Base-by-base conservation (phyloP, 345 rosid species). In the Lepidium sativum region DNA sequence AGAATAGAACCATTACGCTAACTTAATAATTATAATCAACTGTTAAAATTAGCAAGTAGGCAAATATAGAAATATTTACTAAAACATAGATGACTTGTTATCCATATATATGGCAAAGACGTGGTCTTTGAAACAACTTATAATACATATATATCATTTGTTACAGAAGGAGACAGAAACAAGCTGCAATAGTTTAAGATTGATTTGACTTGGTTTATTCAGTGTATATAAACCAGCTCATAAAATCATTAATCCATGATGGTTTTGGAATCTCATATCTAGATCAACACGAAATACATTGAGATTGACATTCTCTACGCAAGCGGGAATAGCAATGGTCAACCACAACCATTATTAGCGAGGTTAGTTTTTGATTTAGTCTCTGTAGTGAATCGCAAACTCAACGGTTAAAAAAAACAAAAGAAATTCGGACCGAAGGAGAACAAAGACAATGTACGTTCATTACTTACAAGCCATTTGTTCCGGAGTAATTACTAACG, bases 311-410 rank as follows among this genome's bases (percentile, higher is more conserved):
- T 25, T 25, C 29, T 25, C 29, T 4, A 6, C 6, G 29, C 33
- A 29, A 13, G 34, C 5, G 55, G 9, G 3, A 5, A 18, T 15
- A 2, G 4, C 23, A 18, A 16, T 14, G 50, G 49, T 1, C 45
- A 56, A 6, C 41, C 59, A 40, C 77, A 76, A 41, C 21, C 70
- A 2, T 17, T 77, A 3, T 72, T 9, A 2, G 75, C 76, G 0
- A 49, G 49, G 41, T 1, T 78, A 6, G 70, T 78, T 8, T 33
- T 78, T n/a, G 60, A 64, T 7, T 61, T 65, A 1, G 67, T 71
- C 5, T 25, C 32, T 20, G 40, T 51, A 4, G 65, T 74, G n/a
- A 76, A 69, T 43, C 50, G 49, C 11, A 25, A 74, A 12, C 51
- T 74, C 1, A 35, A 37, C 1, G 75, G 70, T 6, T 1, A 11